phyloP scores from a whole-genome alignment of 108 stramenopile species.

The Discostella stelligeroides region DNA sequence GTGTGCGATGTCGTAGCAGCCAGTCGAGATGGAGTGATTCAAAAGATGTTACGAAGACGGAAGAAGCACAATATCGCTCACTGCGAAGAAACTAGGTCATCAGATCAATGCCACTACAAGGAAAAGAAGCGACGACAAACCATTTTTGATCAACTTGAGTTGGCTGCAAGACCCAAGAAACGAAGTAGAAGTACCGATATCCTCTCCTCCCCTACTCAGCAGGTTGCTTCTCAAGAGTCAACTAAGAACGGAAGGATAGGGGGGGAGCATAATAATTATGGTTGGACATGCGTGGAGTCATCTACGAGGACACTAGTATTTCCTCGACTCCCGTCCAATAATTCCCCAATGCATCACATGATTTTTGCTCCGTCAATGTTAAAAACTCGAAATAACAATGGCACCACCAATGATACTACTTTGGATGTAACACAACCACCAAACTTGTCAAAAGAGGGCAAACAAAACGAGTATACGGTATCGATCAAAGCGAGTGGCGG shows the following conservation, averaged over 20 bases:
- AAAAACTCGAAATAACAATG: neutral
- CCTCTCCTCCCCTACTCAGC: neutral
- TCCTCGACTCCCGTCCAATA: conserved; percentile 31
- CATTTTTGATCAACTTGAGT: neutral
- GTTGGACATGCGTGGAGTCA: too few relatives aligned
- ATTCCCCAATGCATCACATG: neutral
- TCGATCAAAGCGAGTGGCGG: neutral
- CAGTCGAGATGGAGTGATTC: conserved; percentile 12
- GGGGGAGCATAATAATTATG: neutral
- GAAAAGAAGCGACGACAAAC: neutral
- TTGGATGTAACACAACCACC: neutral
- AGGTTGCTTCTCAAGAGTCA: neutral
- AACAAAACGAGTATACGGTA: neutral
- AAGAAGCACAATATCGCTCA: too few relatives aligned
- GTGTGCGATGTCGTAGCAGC: conserved; percentile 16
- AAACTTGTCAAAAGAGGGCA: neutral
- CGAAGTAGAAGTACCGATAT: neutral
- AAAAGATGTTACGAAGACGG: neutral
- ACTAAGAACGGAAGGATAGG: neutral
- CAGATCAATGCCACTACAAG: too few relatives aligned
- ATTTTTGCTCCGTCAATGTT: neutral
- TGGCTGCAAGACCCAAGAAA: neutral
- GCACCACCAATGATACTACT: neutral
- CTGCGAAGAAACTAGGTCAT: too few relatives aligned
- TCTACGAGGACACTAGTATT: conserved; percentile 14